Conservation (phyloP, 116 monocot species). For the Iris pallida region DNA sequence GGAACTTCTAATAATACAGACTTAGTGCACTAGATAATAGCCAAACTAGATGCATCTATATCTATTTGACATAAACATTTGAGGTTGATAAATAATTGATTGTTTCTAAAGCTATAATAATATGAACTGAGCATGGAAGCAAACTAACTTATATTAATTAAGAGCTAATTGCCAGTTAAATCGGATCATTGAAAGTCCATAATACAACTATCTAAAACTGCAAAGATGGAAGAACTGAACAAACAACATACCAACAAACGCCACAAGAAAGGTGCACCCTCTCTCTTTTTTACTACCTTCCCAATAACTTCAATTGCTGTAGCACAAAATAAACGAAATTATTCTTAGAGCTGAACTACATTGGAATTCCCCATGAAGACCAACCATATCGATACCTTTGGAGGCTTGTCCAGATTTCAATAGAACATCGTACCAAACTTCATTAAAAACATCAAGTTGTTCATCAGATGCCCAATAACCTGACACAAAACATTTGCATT, state of each 20-base stretch:
- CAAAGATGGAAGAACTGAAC: not conserved
- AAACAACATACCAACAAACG: slow-evolving; percentile 53
- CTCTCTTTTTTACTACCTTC: slow-evolving; percentile 46
- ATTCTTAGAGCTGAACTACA: not conserved
- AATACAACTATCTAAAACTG: not conserved
- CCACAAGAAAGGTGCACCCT: slow-evolving; percentile 66
- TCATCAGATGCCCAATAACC: slow-evolving; percentile 91
- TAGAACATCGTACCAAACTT: slow-evolving; percentile 67
- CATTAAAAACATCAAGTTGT: slow-evolving; percentile 88
- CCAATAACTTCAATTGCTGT: slow-evolving; percentile 52
- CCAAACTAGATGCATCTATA: too few species aligned
- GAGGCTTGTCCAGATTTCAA: slow-evolving; percentile 38
- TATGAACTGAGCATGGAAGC: too few species aligned
- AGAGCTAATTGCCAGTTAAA: slow-evolving; percentile 1
- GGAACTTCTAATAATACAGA: too few species aligned
- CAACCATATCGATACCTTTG: slow-evolving; percentile 33
- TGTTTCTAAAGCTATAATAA: too few species aligned
- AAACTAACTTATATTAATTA: too few species aligned
- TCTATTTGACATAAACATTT: too few species aligned
- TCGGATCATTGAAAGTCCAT: not conserved
- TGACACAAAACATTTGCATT: slow-evolving; percentile 10
- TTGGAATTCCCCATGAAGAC: not conserved
- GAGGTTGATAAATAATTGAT: too few species aligned
- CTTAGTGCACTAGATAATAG: too few species aligned
- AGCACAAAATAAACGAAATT: not conserved